Evolutionary conservation across 352 stramenopile species (phyloP), one percentile per base, ranked within the genome.

Genomic region (Stramenopiles sp.): DNA sequence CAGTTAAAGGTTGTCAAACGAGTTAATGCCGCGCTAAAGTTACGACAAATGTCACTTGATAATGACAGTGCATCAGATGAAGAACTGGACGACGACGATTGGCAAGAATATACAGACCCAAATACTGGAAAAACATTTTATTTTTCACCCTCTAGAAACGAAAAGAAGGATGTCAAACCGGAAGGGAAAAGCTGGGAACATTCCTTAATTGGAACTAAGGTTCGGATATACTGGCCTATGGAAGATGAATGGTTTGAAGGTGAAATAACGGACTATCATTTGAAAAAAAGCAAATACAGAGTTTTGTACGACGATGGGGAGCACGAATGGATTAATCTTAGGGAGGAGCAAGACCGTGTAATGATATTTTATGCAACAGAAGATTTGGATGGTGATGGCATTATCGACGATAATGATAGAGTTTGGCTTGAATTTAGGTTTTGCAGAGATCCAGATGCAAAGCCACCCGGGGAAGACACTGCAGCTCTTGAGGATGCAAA

Each of bases 81-180:
- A 55, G 39, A 55, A 55, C 4, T 55, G 39, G 39, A 55, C 67
- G 89, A 93, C 32, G 88, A 92, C 44, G 89, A 92, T 84, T 93
- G 89, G 89, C 83, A 84, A 8, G 89, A 91, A 31, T 91, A 91
- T 33, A 80, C 87, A 67, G 88, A 91, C 75, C 87, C 90, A 25
- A 84, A 86, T 29, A 55, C 39, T 55, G 88, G 87, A 0, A 87
- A 89, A 67, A 85, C 87, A 76, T 92, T 92, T 76, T 93, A 88
- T 88, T 93, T 92, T 83, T 93, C 89, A 7, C 88, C 89, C 1
- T 92, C 88, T 14, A 85, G 87, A 0, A 89, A 91, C 75, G 81
- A 85, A 44, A 87, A 88, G 0, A 82, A 86, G 8, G 90, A 90
- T 81, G 84, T 92, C 22, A 86, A 89, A 14, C 89, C 89, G n/a